Evolutionary conservation across 1,139 yeast species (phyloP), one percentile per base, ranked within the genome.

Genomic region (Taphrina betulina): DNA sequence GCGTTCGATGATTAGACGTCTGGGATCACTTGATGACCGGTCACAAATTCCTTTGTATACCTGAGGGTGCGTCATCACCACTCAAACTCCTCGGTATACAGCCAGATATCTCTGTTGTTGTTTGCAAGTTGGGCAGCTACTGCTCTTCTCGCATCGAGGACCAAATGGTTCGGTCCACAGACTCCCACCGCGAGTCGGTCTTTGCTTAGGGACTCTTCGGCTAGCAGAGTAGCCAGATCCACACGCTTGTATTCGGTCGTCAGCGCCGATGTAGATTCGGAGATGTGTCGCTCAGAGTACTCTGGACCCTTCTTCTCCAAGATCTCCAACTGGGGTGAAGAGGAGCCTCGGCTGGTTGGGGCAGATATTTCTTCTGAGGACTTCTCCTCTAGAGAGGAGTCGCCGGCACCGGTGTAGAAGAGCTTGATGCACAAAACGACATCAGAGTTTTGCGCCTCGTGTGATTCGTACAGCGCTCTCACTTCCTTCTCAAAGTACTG

Each of bases 21-120:
- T n/a, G n/a, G n/a, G n/a, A n/a, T n/a, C n/a, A n/a, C n/a, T n/a
- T n/a, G n/a, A n/a, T n/a, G n/a, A n/a, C n/a, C n/a, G n/a, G n/a
- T n/a, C n/a, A n/a, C n/a, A n/a, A n/a, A n/a, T n/a, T n/a, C n/a
- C n/a, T n/a, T n/a, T n/a, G n/a, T n/a, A n/a, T n/a, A n/a, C n/a
- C n/a, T n/a, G n/a, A n/a, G n/a, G n/a, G n/a, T n/a, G n/a, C n/a
- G n/a, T n/a, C 31, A 7, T 26, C 26, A 43, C 48, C 48, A 43
- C 29, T 43, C 48, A 17, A 43, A 43, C 16, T 43, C 48, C 20
- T 43, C 48, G 14, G 23, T 43, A 20, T 43, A 43, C 48, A 43
- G 8, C 3, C 17, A 20, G 38, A 43, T 29, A 14, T 43, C 48
- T 20, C 26, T 29, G 17, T 16, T 4, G 29, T 28, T 33, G 8